Evolutionary conservation across 768 basidiomycete species (phyloP), one percentile per base, ranked within the genome.

Genomic region (Auriscalpium microsporum): DNA sequence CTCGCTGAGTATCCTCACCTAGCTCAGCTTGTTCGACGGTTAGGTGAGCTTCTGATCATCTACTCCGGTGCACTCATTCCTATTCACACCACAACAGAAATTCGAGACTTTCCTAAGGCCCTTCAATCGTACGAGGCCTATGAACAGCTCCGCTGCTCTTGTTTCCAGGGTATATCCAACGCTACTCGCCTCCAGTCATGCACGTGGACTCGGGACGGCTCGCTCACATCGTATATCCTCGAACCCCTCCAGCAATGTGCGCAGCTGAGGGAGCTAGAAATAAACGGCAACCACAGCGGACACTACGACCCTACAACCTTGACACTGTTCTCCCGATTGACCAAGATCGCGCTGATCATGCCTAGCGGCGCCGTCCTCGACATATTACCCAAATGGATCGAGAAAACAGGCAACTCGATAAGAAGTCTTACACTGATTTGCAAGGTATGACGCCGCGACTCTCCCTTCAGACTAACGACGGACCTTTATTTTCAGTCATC

Each of bases 201-300:
- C 63, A 80, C 81, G 5, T 92, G 88, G 88, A 91, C 90, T 10
- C 79, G 89, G 45, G 85, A 90, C 59, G 86, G 88, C 4, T 83
- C 90, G 4, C 68, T 91, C 19, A 80, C 73, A 42, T 78, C 83
- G 5, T 69, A 71, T 1, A 78, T 88, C 36, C 73, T 92, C 9
- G 59, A 71, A n/a, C 77, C 79, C 16, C 69, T 91, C 6, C 68
- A 67, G 6, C 47, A 63, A 10, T 78, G 73, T 17, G 60, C 65
- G 1, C 60, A 69, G 1, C 69, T 91, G 8, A 62, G 68, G 33
- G 81, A 82, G 49, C 69, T 91, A 2, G 85, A 88, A 63, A 78
- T 92, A 44, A 92, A 91, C 53, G 89, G 88, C 1, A 75, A 81
- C 52, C 73, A 74, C 60, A 73, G 75, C 45, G 58, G 62, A 42